phyloP scores from a whole-genome alignment of 176 grass and related monocot genomes.

The Puccinellia tenuiflora region DNA sequence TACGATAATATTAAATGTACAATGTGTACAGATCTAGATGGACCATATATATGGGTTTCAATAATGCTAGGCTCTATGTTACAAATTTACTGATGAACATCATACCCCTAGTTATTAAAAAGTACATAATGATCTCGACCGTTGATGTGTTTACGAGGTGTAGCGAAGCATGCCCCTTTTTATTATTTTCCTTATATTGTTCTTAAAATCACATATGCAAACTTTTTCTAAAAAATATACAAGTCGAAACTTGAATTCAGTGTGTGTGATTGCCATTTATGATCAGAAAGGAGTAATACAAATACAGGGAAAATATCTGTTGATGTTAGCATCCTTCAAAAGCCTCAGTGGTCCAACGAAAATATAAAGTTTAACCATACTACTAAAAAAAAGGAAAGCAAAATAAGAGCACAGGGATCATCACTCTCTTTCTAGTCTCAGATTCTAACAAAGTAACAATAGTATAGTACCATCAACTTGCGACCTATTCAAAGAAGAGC shows the following conservation, averaged over 20 bases:
- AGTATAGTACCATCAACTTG: neutral
- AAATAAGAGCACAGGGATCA: neutral
- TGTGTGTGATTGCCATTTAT: neutral
- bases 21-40: no score
- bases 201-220: no score
- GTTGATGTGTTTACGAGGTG: no score
- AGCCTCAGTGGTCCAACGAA: constrained; percentile 10
- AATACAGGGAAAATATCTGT: constrained; percentile 10
- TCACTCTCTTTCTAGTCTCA: neutral
- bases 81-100: no score
- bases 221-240: neutral
- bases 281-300: neutral
- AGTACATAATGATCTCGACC: no score
- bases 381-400: neutral
- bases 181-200: no score
- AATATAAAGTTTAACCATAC: constrained; percentile 2
- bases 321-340: constrained; percentile 24
- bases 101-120: no score
- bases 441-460: neutral
- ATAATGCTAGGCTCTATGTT: no score
- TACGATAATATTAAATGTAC: no score
- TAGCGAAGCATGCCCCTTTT: no score
- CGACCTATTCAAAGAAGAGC: neutral
- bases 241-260: neutral
- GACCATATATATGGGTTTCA: no score